Percentiles rank a stretch among this genome's conserved stretches.
phyloP scores from a whole-genome alignment of 768 basidiomycete genomes.

The Suillus subalutaceus region DNA sequence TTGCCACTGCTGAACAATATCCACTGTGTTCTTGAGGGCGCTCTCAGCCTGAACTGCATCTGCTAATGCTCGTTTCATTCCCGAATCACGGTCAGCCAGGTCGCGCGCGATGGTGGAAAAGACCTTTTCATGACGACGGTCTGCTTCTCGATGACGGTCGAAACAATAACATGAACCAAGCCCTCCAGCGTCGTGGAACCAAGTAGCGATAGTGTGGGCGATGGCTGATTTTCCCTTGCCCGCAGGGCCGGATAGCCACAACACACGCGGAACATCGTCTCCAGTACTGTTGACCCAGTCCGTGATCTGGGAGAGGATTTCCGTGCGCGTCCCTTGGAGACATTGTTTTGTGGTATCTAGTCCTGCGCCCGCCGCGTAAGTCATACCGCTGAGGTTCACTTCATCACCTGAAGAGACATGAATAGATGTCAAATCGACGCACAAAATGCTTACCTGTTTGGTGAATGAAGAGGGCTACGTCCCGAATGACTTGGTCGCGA shows the following conservation, averaged over 20 bases:
- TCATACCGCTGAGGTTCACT: not conserved
- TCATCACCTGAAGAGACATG: not conserved
- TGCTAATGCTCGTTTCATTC: not conserved
- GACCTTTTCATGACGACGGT: conserved; percentile 12
- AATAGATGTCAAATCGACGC: not conserved
- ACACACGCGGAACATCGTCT: too few relatives aligned
- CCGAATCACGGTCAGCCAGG: conserved; percentile 12
- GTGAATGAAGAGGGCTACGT: not conserved
- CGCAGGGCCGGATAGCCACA: too few relatives aligned
- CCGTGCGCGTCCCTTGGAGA: too few relatives aligned
- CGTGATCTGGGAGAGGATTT: too few relatives aligned
- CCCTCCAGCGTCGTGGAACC: conserved; percentile 14
- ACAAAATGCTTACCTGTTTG: conserved; percentile 3
- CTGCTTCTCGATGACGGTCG: conserved; percentile 7
- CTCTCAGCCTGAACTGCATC: not conserved
- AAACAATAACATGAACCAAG: conserved; percentile 20
- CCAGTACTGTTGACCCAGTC: too few relatives aligned
- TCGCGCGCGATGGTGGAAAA: conserved; percentile 26
- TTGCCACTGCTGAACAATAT: conserved; percentile 4
- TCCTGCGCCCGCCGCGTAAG: conserved; percentile 1
- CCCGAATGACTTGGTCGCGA: conserved; percentile 7
- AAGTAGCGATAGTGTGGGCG: conserved; percentile 13
- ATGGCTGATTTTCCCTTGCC: not conserved
- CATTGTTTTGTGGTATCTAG: too few relatives aligned
- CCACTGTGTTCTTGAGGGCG: not conserved